phyloP scores from a whole-genome alignment of 805 yeast species.

The Komagataella phaffii region DNA sequence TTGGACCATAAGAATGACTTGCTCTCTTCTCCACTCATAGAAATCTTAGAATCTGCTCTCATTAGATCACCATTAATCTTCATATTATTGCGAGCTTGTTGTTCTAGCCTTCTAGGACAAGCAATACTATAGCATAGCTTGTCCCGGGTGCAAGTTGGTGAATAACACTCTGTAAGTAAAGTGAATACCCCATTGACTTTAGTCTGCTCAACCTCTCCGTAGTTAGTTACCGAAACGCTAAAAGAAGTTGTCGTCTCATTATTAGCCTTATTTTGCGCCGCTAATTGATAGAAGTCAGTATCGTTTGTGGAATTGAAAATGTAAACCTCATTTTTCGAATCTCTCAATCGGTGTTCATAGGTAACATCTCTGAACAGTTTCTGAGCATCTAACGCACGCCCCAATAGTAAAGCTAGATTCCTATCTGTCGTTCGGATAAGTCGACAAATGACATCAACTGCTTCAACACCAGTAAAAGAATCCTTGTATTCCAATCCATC shows the following conservation, averaged over 20 bases:
- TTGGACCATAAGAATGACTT: slow-evolving; percentile 87
- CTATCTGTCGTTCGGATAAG: slow-evolving; percentile 86
- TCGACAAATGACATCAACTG: slow-evolving; percentile 80
- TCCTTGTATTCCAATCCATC: slow-evolving; percentile 88
- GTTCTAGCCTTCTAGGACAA: slow-evolving; percentile 91
- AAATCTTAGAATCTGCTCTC: slow-evolving; percentile 57
- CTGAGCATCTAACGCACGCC: slow-evolving; percentile 89
- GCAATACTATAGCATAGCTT: slow-evolving; percentile 86
- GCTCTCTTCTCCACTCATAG: slow-evolving; percentile 64
- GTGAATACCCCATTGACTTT: slow-evolving; percentile 86
- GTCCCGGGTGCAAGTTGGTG: slow-evolving; percentile 91
- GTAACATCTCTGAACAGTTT: slow-evolving; percentile 91
- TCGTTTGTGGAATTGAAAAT: slow-evolving; percentile 32
- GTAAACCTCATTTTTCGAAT: slow-evolving; percentile 77
- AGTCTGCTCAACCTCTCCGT: not conserved
- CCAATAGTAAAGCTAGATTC: slow-evolving; percentile 76
- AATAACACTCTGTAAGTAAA: slow-evolving; percentile 83
- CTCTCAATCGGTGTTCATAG: slow-evolving; percentile 85
- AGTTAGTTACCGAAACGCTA: not conserved
- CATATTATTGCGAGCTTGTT: slow-evolving; percentile 83
- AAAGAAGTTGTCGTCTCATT: not conserved
- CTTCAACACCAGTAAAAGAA: slow-evolving; percentile 87
- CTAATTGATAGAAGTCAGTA: not conserved
- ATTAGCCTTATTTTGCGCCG: not conserved
- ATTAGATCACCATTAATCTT: slow-evolving; percentile 78